Conservation (phyloP, 352 stramenopile genomes). For the Blastocystis hominis region DNA sequence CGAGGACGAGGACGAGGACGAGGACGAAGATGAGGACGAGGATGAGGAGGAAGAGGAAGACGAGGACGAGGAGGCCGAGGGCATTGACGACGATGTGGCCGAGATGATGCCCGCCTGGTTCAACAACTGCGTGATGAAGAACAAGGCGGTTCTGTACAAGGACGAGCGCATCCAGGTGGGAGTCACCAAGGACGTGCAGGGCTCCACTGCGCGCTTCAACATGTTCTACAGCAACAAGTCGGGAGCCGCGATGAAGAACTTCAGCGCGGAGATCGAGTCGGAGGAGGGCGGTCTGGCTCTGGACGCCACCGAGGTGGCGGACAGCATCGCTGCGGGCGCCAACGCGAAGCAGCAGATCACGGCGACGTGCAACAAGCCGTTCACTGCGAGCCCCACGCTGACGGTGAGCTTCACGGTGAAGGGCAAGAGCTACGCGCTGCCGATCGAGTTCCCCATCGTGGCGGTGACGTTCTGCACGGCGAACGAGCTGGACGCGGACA, state of each 20-base stretch:
- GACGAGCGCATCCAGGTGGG: conserved; percentile 84
- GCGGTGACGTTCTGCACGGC: conserved; percentile 32
- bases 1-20: conserved; percentile 60
- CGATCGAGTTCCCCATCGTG: conserved; percentile 55
- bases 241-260: conserved; percentile 70
- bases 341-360: conserved; percentile 57
- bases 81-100: conserved; percentile 21
- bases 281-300: conserved; percentile 40
- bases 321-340: conserved; percentile 31
- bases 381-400: conserved; percentile 6
- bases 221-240: conserved; percentile 88
- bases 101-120: conserved; percentile 65
- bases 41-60: conserved; percentile 61
- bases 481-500: conserved; percentile 42
- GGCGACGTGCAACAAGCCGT: conserved; percentile 38
- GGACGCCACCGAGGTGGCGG: conserved; percentile 8
- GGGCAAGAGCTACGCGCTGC: conserved; percentile 34
- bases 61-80: conserved; percentile 58
- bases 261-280: conserved; percentile 61
- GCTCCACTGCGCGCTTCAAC: conserved; percentile 80
- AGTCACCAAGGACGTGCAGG: conserved; percentile 79
- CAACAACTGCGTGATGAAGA: conserved; percentile 75
- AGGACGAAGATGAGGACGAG: conserved; percentile 59
- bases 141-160: conserved; percentile 79
- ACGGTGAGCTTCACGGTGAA: conserved; percentile 52